Conservation (phyloP, 306 rosid genomes). For the Morella rubra region DNA sequence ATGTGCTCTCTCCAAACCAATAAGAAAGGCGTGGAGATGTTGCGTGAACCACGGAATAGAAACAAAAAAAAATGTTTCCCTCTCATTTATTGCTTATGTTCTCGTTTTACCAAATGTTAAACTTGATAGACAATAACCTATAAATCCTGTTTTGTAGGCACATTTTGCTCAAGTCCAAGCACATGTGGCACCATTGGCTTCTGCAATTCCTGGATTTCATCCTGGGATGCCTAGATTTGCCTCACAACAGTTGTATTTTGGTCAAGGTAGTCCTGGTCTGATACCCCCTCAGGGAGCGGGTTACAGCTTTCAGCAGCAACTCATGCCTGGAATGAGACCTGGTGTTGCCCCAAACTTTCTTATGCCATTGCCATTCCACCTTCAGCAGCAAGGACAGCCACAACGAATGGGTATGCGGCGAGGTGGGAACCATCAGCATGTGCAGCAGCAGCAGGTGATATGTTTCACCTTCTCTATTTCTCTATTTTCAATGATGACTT, state of each 20-base stretch:
- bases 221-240: conserved; percentile 69
- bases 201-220: conserved; percentile 68
- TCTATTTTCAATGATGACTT: not conserved
- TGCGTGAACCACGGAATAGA: not conserved
- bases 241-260: conserved; percentile 69
- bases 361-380: conserved; percentile 78
- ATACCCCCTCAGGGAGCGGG: conserved; percentile 77
- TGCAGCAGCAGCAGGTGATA: conserved; percentile 65
- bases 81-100: not conserved
- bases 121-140: not conserved
- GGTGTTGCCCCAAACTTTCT: conserved; percentile 67
- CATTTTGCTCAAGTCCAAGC: conserved; percentile 69
- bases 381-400: conserved; percentile 72
- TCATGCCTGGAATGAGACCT: conserved; percentile 78
- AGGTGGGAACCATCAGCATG: conserved; percentile 58
- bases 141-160: conserved; percentile 40
- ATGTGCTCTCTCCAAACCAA: not conserved
- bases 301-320: conserved; percentile 76
- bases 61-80: not conserved
- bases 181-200: conserved; percentile 50
- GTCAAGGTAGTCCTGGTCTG: conserved; percentile 71
- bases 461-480: conserved; percentile 1
- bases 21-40: not conserved
- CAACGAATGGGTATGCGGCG: conserved; percentile 62
- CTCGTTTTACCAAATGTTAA: not conserved